Evolutionary conservation across 1,284 basidiomycete genomes (phyloP).

Genomic region (Wolfiporia cocos): DNA sequence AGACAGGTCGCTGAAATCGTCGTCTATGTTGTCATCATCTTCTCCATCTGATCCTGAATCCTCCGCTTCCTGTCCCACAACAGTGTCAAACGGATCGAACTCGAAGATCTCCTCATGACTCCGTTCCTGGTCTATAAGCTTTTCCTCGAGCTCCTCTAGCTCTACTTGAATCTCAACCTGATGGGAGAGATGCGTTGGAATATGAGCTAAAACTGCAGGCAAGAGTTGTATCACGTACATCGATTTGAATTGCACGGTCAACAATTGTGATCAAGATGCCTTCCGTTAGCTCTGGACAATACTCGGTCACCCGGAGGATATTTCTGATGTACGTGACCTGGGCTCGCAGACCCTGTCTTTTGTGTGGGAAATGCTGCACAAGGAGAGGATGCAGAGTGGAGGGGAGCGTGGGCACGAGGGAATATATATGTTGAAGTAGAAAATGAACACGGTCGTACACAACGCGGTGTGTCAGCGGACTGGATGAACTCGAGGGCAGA

Average conservation of each 20-base stretch:
- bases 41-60: conserved; percentile 53
- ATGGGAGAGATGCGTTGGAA: too few relatives aligned
- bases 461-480: conserved; percentile 71
- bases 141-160: conserved; percentile 85
- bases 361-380: conserved; percentile 85
- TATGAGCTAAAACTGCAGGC: not conserved
- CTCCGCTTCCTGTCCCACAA: conserved; percentile 67
- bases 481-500: conserved; percentile 56
- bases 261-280: conserved; percentile 82
- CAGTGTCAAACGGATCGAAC: conserved; percentile 78
- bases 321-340: conserved; percentile 95
- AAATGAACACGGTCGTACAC: conserved; percentile 88
- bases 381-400: conserved; percentile 84
- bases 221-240: conserved; percentile 50
- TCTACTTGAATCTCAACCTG: conserved; percentile 97
- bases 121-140: conserved; percentile 48
- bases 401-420: conserved; percentile 86
- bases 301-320: conserved; percentile 77
- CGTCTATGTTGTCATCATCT: conserved; percentile 42
- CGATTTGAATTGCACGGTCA: conserved; percentile 91
- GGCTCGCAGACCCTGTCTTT: conserved; percentile 75
- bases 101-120: conserved; percentile 69
- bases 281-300: conserved; percentile 87
- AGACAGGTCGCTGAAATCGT: conserved; percentile 56
- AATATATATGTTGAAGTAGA: conserved; percentile 80